Base-by-base conservation (phyloP, 805 yeast species). In the Ogataea pini region DNA sequence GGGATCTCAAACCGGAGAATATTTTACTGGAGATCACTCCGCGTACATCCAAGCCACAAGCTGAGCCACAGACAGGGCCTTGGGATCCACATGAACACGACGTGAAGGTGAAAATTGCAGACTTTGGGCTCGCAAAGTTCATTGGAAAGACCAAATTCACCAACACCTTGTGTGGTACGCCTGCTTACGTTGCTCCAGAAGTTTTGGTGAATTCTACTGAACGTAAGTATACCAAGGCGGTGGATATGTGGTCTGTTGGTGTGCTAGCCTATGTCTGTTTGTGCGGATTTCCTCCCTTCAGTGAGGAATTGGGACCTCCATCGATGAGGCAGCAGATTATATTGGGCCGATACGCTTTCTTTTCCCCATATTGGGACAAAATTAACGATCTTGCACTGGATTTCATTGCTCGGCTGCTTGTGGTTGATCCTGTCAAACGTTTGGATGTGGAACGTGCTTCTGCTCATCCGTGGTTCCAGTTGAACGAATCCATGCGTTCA, bases 1-100 rank as follows among this genome's bases (percentile, higher is more conserved):
- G 99, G 44, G 98, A 92, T 68, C 73, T 92, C 59, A 92, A 94
- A 68, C 99, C 99, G 1, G 96, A 96, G 7, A 92, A 92, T 62
- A 71, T 92, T 31, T 73, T 92, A 39, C 71, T 54, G 68, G 81
- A 76, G 51, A 80, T 85, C 14, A 72, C 72, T 1, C 81, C 57
- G 12, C 46, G 60, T 13, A 22, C 27, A 1, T 39, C 49, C 13
- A 25, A 32, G 2, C 44, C 29, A 22, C 16, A 7, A 12, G 8
- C 7, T 22, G 19, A 45, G 42, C 36, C 19, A 9, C 64, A 57
- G 39, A 60, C 61, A 3, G 80, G 80, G 1, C 84, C 85, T 0
- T 80, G 85, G 85, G 84, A 78, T 57, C 65, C 70, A 1, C 70
- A 78, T 47, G 91, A 86, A 65, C 65, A 76, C 19, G 82, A 82